phyloP scores from a whole-genome alignment of 192 early-diverging fungal genomes.

The Coemansia sp. region DNA sequence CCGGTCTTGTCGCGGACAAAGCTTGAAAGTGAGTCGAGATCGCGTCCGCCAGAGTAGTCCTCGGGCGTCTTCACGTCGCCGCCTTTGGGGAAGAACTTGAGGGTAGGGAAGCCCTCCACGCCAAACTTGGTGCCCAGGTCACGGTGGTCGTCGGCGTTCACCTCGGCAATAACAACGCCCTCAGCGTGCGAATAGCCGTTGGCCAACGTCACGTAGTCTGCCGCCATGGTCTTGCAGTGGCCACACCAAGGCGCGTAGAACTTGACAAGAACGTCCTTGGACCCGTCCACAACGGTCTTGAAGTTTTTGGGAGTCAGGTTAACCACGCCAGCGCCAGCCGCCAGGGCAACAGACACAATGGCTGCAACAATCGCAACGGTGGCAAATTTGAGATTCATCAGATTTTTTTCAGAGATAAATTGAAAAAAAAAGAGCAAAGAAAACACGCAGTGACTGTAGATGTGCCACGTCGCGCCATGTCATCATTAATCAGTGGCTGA shows the following conservation, averaged over 20 bases:
- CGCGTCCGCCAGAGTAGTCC: conserved; percentile 81
- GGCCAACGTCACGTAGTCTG: conserved; percentile 77
- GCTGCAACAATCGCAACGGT: conserved; percentile 28
- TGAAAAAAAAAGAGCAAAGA: too few species aligned
- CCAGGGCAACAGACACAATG: conserved; percentile 32
- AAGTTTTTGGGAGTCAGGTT: conserved; percentile 52
- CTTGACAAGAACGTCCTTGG: conserved; percentile 74
- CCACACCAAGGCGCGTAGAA: conserved; percentile 91
- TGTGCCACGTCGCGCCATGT: too few species aligned
- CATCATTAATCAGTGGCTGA: too few species aligned
- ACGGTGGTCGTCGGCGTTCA: conserved; percentile 84
- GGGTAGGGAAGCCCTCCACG: conserved; percentile 82
- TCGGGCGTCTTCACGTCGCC: conserved; percentile 62
- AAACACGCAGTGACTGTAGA: too few species aligned
- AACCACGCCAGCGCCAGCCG: conserved; percentile 28
- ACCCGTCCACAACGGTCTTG: conserved; percentile 61
- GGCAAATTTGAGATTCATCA: conserved; percentile 35
- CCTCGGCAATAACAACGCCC: conserved; percentile 85
- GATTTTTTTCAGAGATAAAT: too few species aligned
- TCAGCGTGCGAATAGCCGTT: conserved; percentile 69
- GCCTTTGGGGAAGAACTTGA: conserved; percentile 93
- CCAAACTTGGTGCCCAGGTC: conserved; percentile 74
- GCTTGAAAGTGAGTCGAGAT: conserved; percentile 67
- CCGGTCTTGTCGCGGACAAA: conserved; percentile 86
- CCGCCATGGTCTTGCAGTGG: conserved; percentile 74